These are phyloP conservation scores for Talaromyces sp. DNA, from an alignment of 2,329 filamentous ascomycete genomes.

Conservation along the genomic window DNA sequence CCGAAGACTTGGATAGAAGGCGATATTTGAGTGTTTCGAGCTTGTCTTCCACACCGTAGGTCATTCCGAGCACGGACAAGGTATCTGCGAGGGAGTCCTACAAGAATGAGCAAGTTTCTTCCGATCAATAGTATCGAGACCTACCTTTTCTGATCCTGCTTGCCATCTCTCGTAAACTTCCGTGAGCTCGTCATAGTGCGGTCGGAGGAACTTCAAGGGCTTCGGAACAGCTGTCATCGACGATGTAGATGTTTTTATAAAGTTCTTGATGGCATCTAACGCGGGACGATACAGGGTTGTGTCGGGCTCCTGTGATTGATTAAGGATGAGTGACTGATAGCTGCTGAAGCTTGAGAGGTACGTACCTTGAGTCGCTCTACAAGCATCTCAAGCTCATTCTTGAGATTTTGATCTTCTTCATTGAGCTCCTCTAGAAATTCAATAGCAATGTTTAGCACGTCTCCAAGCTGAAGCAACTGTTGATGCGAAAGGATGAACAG, in stretches of 20 bases:
- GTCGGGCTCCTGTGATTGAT: constrained; percentile 69
- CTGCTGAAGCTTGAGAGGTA: not conserved
- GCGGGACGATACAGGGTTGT: constrained; percentile 84
- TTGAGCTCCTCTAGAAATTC: constrained; percentile 76
- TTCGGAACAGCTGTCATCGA: constrained; percentile 99
- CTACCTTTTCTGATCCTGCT: constrained; percentile 75
- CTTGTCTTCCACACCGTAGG: constrained; percentile 92
- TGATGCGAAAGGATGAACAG: not conserved
- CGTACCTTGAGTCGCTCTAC: constrained; percentile 87
- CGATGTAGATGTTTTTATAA: constrained; percentile 98
- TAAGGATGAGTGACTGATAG: constrained; percentile 8
- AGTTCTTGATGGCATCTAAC: constrained; percentile 93
- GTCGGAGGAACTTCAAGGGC: constrained; percentile 94
- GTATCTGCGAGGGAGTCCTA: constrained; percentile 82
- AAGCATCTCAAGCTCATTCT: constrained; percentile 96
- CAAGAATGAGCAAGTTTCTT: not conserved
- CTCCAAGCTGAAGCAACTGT: not conserved
- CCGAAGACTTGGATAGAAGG: constrained; percentile 71
- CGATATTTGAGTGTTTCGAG: constrained; percentile 96
- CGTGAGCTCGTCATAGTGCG: constrained; percentile 88
- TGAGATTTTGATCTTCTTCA: constrained; percentile 97
- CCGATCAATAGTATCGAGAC: not conserved
- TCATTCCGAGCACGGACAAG: constrained; percentile 97
- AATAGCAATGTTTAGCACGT: constrained; percentile 29
- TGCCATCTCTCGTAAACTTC: constrained; percentile 89